Percentiles rank a stretch among this genome's conserved stretches.
phyloP scores from a whole-genome alignment of 2,329 filamentous ascomycete species.

The Furcasterigmium furcatum region DNA sequence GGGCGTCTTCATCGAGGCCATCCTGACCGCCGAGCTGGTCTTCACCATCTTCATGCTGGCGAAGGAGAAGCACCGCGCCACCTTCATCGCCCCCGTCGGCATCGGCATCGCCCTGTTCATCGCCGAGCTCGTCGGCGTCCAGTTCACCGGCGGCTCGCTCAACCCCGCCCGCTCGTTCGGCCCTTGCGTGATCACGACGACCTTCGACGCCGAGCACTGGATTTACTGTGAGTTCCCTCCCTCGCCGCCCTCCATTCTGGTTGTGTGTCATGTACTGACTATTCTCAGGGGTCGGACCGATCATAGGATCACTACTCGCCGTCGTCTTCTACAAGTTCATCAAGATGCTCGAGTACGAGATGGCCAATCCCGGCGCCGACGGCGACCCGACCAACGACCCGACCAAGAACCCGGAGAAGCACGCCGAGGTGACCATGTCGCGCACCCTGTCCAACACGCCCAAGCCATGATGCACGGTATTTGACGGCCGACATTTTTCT shows the following conservation, averaged over 20 bases:
- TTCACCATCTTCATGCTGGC: conserved; percentile 51
- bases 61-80: conserved; percentile 44
- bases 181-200: conserved; percentile 37
- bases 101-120: conserved; percentile 45
- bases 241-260: no score
- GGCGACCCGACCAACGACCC: conserved; percentile 39
- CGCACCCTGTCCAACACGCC: conserved; percentile 3
- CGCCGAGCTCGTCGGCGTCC: conserved; percentile 40
- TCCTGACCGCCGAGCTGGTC: conserved; percentile 43
- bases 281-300: conserved; percentile 26
- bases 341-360: conserved; percentile 37
- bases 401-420: conserved; percentile 38
- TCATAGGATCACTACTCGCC: conserved; percentile 27
- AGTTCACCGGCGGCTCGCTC: conserved; percentile 44
- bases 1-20: conserved; percentile 47
- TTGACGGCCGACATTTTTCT: no score
- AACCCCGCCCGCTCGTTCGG: conserved; percentile 45
- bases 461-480: neutral
- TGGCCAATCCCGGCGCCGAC: conserved; percentile 44
- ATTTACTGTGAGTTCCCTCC: conserved; percentile 36
- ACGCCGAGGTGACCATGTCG: conserved; percentile 16
- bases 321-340: conserved; percentile 34
- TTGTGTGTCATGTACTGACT: conserved; percentile 5
- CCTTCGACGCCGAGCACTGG: conserved; percentile 42
- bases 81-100: conserved; percentile 44